phyloP scores from a whole-genome alignment of 768 basidiomycete species.

The Filobasidium floriforme region DNA sequence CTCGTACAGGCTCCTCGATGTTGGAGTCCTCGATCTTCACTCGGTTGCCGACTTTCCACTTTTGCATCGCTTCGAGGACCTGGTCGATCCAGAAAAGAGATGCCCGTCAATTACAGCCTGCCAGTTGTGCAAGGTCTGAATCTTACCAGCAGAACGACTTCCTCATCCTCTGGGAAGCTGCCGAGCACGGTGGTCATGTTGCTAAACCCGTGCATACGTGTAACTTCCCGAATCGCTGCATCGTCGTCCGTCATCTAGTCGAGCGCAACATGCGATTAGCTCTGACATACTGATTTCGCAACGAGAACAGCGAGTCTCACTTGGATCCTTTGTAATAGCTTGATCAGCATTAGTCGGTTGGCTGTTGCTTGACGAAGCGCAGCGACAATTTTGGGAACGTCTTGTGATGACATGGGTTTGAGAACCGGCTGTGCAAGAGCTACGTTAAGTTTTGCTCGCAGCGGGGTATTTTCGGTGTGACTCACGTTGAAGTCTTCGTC shows the following conservation, averaged over 20 bases:
- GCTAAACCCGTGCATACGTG: constrained; percentile 87
- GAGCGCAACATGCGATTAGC: too few species aligned
- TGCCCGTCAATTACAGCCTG: background rate
- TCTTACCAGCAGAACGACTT: constrained; percentile 64
- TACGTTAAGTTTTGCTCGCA: background rate
- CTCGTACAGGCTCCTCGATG: constrained; percentile 59
- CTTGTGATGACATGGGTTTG: constrained; percentile 64
- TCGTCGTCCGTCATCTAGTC: constrained; percentile 74
- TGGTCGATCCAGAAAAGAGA: constrained; percentile 23
- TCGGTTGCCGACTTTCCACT: constrained; percentile 72
- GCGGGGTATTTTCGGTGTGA: background rate
- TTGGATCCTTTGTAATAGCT: constrained; percentile 76
- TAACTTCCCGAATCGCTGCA: constrained; percentile 65
- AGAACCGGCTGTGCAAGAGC: constrained; percentile 57
- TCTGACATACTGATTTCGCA: too few species aligned
- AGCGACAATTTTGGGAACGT: constrained; percentile 84
- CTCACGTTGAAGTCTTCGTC: constrained; percentile 86
- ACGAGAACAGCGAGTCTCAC: constrained; percentile 44
- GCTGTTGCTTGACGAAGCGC: constrained; percentile 75
- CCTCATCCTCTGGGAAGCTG: constrained; percentile 63
- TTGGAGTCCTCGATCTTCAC: constrained; percentile 87
- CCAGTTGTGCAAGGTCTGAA: background rate
- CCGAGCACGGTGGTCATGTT: constrained; percentile 81
- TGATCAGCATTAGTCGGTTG: constrained; percentile 70
- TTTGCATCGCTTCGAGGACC: constrained; percentile 45